phyloP scores from a whole-genome alignment of 1,284 basidiomycete species.

The Rugosomyces carneus region DNA sequence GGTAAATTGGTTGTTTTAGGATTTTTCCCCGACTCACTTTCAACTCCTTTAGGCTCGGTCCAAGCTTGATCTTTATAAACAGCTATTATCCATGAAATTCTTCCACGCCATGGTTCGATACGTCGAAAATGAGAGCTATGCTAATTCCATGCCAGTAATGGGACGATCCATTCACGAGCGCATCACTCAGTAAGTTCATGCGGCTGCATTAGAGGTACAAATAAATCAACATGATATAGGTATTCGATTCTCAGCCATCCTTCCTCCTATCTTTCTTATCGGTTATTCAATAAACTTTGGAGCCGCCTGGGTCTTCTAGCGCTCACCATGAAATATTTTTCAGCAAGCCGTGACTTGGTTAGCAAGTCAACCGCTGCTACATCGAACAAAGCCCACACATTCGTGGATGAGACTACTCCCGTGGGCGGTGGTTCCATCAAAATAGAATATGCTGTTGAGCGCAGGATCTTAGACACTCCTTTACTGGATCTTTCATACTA shows the following conservation, averaged over 20 bases:
- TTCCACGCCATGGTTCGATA: slow-evolving; percentile 59
- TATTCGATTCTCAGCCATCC: slow-evolving; percentile 25
- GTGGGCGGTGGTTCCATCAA: slow-evolving; percentile 47
- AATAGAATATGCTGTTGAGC: slow-evolving; percentile 82
- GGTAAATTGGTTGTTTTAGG: slow-evolving; percentile 32
- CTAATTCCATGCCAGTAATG: slow-evolving; percentile 55
- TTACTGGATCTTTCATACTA: slow-evolving; percentile 79
- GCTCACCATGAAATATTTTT: slow-evolving; percentile 27
- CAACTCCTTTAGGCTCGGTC: slow-evolving; percentile 61
- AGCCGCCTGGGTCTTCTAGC: slow-evolving; percentile 45
- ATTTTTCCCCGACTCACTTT: not conserved
- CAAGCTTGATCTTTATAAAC: slow-evolving; percentile 74
- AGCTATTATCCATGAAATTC: slow-evolving; percentile 68
- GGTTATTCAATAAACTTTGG: slow-evolving; percentile 50
- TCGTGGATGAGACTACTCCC: slow-evolving; percentile 46
- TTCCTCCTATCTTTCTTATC: slow-evolving; percentile 38
- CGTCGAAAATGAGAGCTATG: slow-evolving; percentile 74
- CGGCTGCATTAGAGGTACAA: not conserved
- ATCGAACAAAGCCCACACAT: slow-evolving; percentile 35
- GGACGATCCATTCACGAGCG: slow-evolving; percentile 61
- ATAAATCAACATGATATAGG: slow-evolving; percentile 15
- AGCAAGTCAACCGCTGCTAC: slow-evolving; percentile 12
- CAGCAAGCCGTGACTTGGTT: slow-evolving; percentile 23
- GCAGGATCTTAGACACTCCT: slow-evolving; percentile 74
- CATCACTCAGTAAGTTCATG: slow-evolving; percentile 44